Evolutionary conservation across 108 stramenopile genomes (phyloP).

Genomic region (Seminavis robusta): DNA sequence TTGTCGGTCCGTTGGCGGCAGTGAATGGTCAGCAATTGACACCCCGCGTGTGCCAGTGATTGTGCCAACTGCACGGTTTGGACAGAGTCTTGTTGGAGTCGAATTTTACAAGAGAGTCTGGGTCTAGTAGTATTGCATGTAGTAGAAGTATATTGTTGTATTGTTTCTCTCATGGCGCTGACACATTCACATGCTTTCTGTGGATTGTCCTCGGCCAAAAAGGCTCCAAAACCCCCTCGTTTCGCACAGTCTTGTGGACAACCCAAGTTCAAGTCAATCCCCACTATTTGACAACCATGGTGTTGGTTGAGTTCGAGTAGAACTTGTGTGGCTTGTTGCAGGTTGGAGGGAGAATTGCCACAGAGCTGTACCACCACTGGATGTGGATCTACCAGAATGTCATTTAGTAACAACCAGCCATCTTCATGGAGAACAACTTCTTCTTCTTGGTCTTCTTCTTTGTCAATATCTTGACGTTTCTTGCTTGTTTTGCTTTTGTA

Average conservation of each 20-base stretch:
- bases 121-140: conserved; percentile 8
- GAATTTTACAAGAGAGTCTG: conserved; percentile 48
- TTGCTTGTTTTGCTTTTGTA: background rate
- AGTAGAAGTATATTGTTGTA: conserved; percentile 23
- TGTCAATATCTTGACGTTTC: background rate
- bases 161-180: conserved; percentile 37
- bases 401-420: conserved; percentile 30
- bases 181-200: conserved; percentile 34
- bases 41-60: conserved; percentile 31
- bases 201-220: conserved; percentile 41
- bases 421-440: conserved; percentile 38
- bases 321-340: conserved; percentile 32
- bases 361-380: conserved; percentile 49
- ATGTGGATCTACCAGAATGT: conserved; percentile 21
- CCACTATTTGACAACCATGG: conserved; percentile 17
- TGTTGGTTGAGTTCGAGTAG: conserved; percentile 34
- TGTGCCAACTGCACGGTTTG: conserved; percentile 36
- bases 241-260: conserved; percentile 56
- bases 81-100: conserved; percentile 25
- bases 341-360: conserved; percentile 23
- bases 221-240: conserved; percentile 44
- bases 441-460: too few species aligned
- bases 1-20: conserved; percentile 42
- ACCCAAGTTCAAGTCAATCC: conserved; percentile 57
- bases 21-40: conserved; percentile 44